phyloP scores from a whole-genome alignment of 2,329 filamentous ascomycete genomes.

The Monosporascus sp. region DNA sequence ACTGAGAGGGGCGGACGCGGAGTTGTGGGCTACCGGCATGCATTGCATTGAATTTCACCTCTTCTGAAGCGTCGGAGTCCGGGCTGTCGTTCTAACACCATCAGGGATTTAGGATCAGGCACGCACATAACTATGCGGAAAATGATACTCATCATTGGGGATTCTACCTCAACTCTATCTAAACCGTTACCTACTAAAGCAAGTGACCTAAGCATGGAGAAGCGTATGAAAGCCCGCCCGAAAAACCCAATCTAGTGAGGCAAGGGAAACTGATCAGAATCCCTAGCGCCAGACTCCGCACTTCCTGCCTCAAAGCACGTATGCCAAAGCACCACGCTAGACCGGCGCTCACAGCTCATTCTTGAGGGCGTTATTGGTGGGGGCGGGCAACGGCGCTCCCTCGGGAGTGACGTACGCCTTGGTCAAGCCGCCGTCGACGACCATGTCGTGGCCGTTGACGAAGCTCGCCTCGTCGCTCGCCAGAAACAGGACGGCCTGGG shows the following conservation, averaged over 20 bases:
- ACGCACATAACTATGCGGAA: not conserved
- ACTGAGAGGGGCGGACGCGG: slow-evolving; percentile 7
- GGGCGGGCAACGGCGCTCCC: slow-evolving; percentile 48
- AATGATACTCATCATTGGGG: too few species aligned
- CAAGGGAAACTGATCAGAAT: too few species aligned
- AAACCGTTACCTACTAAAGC: not conserved
- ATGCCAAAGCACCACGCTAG: too few species aligned
- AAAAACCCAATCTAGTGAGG: too few species aligned
- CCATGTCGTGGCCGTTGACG: slow-evolving; percentile 86
- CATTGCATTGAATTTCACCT: not conserved
- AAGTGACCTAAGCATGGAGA: too few species aligned
- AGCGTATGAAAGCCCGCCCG: too few species aligned
- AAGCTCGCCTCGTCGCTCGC: slow-evolving; percentile 86
- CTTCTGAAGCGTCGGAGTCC: not conserved
- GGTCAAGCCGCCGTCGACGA: slow-evolving; percentile 93
- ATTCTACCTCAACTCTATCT: not conserved
- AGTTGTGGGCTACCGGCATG: not conserved
- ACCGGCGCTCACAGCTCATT: slow-evolving; percentile 31
- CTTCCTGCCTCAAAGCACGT: too few species aligned
- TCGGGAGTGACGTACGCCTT: slow-evolving; percentile 78
- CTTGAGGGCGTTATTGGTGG: slow-evolving; percentile 56
- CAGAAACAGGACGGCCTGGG: slow-evolving; percentile 80
- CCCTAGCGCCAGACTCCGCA: too few species aligned
- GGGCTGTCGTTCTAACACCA: not conserved
- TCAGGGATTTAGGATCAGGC: not conserved